Evolutionary conservation across 2,329 filamentous ascomycete genomes (phyloP), one percentile per base, ranked within the genome.

Genomic region (Cladosporium velox): DNA sequence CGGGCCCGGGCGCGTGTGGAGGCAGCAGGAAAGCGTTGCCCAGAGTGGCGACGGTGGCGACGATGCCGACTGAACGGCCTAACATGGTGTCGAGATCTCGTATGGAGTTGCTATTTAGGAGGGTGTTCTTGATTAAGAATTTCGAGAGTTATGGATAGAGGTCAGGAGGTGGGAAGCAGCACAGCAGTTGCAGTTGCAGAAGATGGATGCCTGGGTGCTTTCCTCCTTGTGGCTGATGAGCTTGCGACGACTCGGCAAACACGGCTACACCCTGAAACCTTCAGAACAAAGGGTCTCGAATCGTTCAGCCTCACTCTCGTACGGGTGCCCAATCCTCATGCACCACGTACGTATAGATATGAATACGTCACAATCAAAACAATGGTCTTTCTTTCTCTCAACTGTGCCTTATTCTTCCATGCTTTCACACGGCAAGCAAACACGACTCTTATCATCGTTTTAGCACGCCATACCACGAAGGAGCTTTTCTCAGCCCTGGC

Each of bases 21-120:
- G 86, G 81, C 64, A 89, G 71, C 67, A 89, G 79, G 72, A 88
- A 82, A 66, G 86, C 75, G 68, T 71, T 72, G 71, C 72, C 69
- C 59, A 77, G 66, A 64, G 72, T 72, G 54, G 71, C 69, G 68
- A 71, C 68, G 32, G 72, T 69, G 38, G 71, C 67, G 58, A 72
- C 57, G 14, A 60, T 10, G 64, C 64, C 64, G 57, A 60, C 58
- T 41, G 64, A 65, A 32, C 64, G 64, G 57, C 64, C 35, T 5
- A 60, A 44, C 64, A 65, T 65, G 24, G 28, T 60, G 44, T 7
- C 8, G 14, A 52, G 5, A 21, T 55, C 12, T 64, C 61, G 61
- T 61, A 57, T 55, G 49, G 11, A 24, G n/a, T 21, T 38, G 12
- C 21, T 32, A 34, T 21, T n/a, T 35, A 18, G n/a, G 24, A 32